Base-by-base conservation (phyloP, 2,329 filamentous ascomycete genomes). In the Pseudocercospora pini-densiflorae region DNA sequence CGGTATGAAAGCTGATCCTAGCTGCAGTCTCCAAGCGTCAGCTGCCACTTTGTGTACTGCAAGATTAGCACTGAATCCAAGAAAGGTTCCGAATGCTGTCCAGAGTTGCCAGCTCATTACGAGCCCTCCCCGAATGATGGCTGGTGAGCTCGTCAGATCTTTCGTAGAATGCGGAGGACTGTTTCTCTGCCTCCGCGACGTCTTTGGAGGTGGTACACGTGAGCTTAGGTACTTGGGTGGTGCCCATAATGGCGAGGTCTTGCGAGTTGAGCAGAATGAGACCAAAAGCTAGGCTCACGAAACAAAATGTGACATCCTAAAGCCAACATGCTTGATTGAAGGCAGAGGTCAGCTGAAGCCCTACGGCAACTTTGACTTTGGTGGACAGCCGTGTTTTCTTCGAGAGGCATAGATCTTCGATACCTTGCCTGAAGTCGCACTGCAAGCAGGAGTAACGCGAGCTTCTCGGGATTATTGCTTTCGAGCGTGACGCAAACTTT, bases 1-100 rank as follows among this genome's bases (percentile, higher is more conserved):
- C 1, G 89, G 89, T 36, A 90, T 85, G 59, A 90, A 87, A 1
- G 89, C 88, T 1, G 88, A 89, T 8, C 84, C 88, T 7, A 91
- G 58, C 63, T 72, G 88, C 21, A 90, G 79, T 49, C 89, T 81
- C 89, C 89, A 91, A 5, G 86, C 81, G 43, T 88, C 83, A 1
- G 74, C 73, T 9, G 86, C 86, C 0, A 82, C 81, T 49, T 71
- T 67, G 16, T 64, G 64, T 10, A 67, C 64, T 33, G 71, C 49
- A 33, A 90, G 79, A 71, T 90, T 90, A 61, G 87, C 86, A 58
- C 81, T 84, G 53, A 84, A 87, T 6, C 88, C 89, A 14, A 90
- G 79, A 73, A 90, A 87, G 70, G 90, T 89, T 40, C 87, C 87
- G 80, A 90, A 79, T 67, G 88, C 85, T 69, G 23, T 74, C 81